Conservation (phyloP, 2,329 filamentous ascomycete species). For the Sporothrix globosa region DNA sequence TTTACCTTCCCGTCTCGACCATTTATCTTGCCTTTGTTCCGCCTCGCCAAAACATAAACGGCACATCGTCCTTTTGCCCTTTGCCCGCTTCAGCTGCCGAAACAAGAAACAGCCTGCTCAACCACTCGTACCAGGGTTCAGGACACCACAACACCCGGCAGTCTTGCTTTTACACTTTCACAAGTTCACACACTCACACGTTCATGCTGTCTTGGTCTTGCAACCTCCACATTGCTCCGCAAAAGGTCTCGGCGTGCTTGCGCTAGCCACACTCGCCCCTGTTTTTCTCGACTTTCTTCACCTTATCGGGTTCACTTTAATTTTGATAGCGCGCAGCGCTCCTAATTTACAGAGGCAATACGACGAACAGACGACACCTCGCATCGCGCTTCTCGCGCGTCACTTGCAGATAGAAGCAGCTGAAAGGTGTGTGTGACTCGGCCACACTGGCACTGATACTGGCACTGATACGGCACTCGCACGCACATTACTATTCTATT, state of each 20-base stretch:
- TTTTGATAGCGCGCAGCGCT: slow-evolving; percentile 26
- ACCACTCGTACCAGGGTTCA: background rate
- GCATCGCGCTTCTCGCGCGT: slow-evolving; percentile 37
- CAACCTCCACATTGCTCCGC: slow-evolving; percentile 18
- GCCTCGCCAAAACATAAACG: background rate
- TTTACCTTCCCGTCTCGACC: background rate
- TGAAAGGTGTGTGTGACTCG: slow-evolving; percentile 19
- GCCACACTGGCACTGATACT: background rate
- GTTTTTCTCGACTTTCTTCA: slow-evolving; percentile 24
- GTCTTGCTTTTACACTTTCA: too few relatives aligned
- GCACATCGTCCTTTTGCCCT: slow-evolving; percentile 10
- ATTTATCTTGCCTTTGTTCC: background rate
- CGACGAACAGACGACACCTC: background rate
- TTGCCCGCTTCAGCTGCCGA: background rate
- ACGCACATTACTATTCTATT: too few relatives aligned
- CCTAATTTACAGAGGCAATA: too few relatives aligned
- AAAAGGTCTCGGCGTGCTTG: slow-evolving; percentile 23
- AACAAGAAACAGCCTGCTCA: background rate
- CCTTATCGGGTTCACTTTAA: slow-evolving; percentile 29
- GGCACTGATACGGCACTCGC: too few relatives aligned
- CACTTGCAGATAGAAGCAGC: background rate
- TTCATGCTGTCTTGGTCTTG: background rate
- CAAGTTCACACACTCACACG: too few relatives aligned
- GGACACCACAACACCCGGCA: too few relatives aligned
- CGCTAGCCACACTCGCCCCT: slow-evolving; percentile 25